Evolutionary conservation across 2,329 filamentous ascomycete species (phyloP).

Genomic region (Aspergillus sp.): DNA sequence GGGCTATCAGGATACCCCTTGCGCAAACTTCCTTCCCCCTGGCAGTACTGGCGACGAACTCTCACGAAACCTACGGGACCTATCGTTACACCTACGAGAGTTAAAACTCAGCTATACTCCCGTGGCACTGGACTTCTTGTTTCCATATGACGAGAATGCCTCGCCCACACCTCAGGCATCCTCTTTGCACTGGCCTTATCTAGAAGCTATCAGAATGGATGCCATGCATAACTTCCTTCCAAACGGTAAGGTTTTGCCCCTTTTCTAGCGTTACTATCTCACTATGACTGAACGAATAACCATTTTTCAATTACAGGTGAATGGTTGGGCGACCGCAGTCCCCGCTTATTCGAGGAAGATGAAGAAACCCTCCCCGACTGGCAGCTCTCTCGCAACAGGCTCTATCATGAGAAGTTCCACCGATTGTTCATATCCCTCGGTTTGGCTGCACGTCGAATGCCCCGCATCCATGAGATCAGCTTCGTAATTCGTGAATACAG

Average conservation of each 20-base stretch:
- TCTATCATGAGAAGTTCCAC: background rate
- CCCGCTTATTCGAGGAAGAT: background rate
- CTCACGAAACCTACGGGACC: background rate
- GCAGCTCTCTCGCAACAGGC: background rate
- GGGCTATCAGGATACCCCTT: too few species aligned
- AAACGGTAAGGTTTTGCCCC: background rate
- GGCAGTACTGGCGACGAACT: too few species aligned
- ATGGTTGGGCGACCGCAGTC: too few species aligned
- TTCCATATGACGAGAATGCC: background rate
- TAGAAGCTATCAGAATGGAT: background rate
- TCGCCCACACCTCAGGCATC: background rate
- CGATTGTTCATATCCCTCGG: background rate
- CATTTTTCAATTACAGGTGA: too few species aligned
- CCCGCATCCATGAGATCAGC: background rate
- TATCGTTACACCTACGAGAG: background rate
- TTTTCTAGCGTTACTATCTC: too few species aligned
- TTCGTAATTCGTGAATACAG: background rate
- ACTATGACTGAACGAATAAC: too few species aligned
- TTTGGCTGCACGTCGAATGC: background rate
- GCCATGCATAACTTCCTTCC: background rate
- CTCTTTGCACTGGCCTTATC: background rate
- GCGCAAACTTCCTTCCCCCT: background rate
- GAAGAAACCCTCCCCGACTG: background rate
- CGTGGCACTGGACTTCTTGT: background rate
- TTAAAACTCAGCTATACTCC: background rate